Percentiles rank a stretch among this genome's conserved stretches.
Evolutionary conservation across 2,329 filamentous ascomycete genomes (phyloP).

Genomic region (Chrysoporthe deuterocubensis): DNA sequence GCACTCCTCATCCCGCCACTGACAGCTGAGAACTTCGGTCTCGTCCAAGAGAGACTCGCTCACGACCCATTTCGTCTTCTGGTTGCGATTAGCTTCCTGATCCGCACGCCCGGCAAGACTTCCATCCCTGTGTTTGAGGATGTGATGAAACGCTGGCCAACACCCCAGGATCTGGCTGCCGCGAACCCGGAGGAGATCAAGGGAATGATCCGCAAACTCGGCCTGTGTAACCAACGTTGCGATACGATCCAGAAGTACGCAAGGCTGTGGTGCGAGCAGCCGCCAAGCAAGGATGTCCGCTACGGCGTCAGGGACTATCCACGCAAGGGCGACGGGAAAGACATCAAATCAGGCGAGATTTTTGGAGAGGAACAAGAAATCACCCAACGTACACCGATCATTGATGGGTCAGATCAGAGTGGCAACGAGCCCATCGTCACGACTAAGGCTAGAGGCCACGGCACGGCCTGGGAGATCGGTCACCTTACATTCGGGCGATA

Average conservation of each 20-base stretch:
- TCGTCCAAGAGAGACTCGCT: conserved; percentile 82
- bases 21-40: conserved; percentile 66
- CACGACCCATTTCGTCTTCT: conserved; percentile 79
- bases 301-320: conserved; percentile 57
- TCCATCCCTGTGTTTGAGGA: conserved; percentile 77
- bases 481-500: conserved; percentile 84
- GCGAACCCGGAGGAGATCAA: conserved; percentile 61
- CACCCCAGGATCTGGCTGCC: conserved; percentile 62
- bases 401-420: conserved; percentile 12
- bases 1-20: conserved; percentile 71
- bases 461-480: conserved; percentile 77
- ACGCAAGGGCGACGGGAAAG: conserved; percentile 34
- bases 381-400: background rate
- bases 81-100: conserved; percentile 82
- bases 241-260: conserved; percentile 72
- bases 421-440: conserved; percentile 29
- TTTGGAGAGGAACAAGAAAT: conserved; percentile 34
- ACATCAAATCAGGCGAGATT: conserved; percentile 37
- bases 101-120: conserved; percentile 73
- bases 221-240: conserved; percentile 71
- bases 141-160: conserved; percentile 71
- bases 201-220: conserved; percentile 69
- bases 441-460: conserved; percentile 29
- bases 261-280: conserved; percentile 65
- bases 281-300: conserved; percentile 62